Base-by-base conservation (phyloP, 1,139 yeast species). In the Yamadazyma diospyri region DNA sequence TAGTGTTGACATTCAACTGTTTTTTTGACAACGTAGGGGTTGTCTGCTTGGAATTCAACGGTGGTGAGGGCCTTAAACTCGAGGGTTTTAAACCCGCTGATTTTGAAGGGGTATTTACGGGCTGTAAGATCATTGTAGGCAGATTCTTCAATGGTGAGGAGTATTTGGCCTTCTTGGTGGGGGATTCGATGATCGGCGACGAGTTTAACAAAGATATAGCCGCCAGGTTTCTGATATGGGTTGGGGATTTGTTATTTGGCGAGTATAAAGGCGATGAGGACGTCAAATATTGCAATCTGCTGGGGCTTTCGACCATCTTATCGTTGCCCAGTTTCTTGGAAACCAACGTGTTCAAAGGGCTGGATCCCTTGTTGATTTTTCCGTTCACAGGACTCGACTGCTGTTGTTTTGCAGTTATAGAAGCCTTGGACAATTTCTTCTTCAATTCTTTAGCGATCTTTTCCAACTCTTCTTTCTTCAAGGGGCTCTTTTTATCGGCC, bases 401-500 rank as follows among this genome's bases (percentile, higher is more conserved):
- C 33, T 63, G 56, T 45, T 64, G 70, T 43, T 67, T 69, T 18
- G 75, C 75, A 15, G 75, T 57, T 25, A 68, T 61, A 16, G 72
- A 63, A 9, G 75, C 75, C 43, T 57, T 60, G 25, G 71, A 61
- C 21, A 69, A 54, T 43, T 66, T 67, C 35, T 59, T 61, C 51
- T 68, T 69, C 39, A 69, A 55, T 46, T 68, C 69, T 37, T 60
- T 60, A 40, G 75, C 75, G 24, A 69, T 69, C 39, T 64, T 59
- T 42, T 69, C 75, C 36, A 69, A 53, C 39, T 69, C 75, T 38
- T 68, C 74, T 46, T 67, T 68, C 40, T 61, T 61, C 44, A 69
- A 55, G 16, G 32, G 23, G 22, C 23, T 27, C 15, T 27, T 27
- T 27, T 27, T 27, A 3, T 27, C 30, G 22, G 23, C 6, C 30